Percentiles rank a stretch among this genome's conserved stretches.
Conservation (phyloP, 345 rosid genomes). For the Toxicodendron radicans region DNA sequence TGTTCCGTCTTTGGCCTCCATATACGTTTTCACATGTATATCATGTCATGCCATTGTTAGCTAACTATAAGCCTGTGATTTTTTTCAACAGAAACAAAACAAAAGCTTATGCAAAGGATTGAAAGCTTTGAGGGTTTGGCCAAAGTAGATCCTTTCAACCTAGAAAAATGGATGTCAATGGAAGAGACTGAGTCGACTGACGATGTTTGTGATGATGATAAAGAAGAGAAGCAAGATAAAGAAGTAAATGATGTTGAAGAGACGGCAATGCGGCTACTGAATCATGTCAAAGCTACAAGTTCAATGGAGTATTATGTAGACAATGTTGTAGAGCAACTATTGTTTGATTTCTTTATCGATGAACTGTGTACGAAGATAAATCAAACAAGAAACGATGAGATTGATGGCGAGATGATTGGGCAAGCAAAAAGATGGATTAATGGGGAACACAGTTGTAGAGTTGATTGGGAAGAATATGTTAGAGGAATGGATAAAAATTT, state of each 20-base stretch:
- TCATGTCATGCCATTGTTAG: not conserved
- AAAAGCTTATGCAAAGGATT: slow-evolving; percentile 41
- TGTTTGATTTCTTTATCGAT: slow-evolving; percentile 53
- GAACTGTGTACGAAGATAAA: slow-evolving; percentile 29
- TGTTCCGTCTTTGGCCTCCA: slow-evolving; percentile 20
- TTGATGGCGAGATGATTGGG: slow-evolving; percentile 26
- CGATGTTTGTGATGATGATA: slow-evolving; percentile 15
- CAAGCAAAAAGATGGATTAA: slow-evolving; percentile 49
- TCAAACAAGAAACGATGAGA: slow-evolving; percentile 5
- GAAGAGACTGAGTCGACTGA: no score
- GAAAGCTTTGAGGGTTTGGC: slow-evolving; percentile 35
- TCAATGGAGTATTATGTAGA: slow-evolving; percentile 25
- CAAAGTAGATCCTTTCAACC: slow-evolving; percentile 30
- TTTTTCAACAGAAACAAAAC: slow-evolving; percentile 32
- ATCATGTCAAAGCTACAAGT: slow-evolving; percentile 35
- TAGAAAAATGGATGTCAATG: slow-evolving; percentile 37
- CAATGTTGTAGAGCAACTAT: slow-evolving; percentile 22
- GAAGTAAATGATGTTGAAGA: slow-evolving; percentile 37
- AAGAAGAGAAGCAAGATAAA: slow-evolving; percentile 25
- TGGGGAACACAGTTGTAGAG: slow-evolving; percentile 26
- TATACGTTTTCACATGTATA: not conserved
- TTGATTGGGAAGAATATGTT: slow-evolving; percentile 33
- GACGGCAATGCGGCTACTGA: slow-evolving; percentile 41
- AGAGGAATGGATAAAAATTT: slow-evolving; percentile 33
- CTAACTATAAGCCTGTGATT: not conserved